phyloP scores from a whole-genome alignment of 305 asterid species.

The Fraxinus sp. region DNA sequence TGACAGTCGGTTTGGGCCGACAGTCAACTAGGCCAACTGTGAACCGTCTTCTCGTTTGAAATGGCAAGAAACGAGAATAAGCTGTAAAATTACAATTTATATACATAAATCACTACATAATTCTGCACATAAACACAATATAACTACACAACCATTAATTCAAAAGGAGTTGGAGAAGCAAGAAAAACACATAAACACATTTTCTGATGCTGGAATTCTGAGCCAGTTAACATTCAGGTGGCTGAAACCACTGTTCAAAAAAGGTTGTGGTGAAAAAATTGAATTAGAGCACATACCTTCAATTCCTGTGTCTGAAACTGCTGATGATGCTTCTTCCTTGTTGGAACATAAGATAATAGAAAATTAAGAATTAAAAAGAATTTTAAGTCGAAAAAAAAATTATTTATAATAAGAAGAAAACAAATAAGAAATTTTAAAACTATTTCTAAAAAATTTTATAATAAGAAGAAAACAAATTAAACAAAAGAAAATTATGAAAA shows the following conservation, averaged over 20 bases:
- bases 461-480: too few species aligned
- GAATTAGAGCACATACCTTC: constrained; percentile 50
- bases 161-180: constrained; percentile 18
- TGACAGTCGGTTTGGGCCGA: too few species aligned
- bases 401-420: too few species aligned
- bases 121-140: constrained; percentile 28
- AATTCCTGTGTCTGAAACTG: constrained; percentile 56
- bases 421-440: too few species aligned
- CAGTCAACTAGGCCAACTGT: too few species aligned
- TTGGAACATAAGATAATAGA: constrained; percentile 36
- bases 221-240: constrained; percentile 62
- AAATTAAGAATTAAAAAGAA: too few species aligned
- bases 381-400: too few species aligned
- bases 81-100: too few species aligned
- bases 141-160: constrained; percentile 44
- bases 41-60: too few species aligned
- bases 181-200: constrained; percentile 31
- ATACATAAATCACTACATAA: background rate
- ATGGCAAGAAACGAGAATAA: too few species aligned
- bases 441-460: too few species aligned
- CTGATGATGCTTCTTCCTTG: constrained; percentile 59
- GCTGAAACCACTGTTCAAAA: constrained; percentile 77
- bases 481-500: too few species aligned
- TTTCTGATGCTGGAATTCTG: constrained; percentile 68
- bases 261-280: constrained; percentile 52